Conservation (phyloP, 371 early-diverging fungal species). For the Apophysomyces variabilis region DNA sequence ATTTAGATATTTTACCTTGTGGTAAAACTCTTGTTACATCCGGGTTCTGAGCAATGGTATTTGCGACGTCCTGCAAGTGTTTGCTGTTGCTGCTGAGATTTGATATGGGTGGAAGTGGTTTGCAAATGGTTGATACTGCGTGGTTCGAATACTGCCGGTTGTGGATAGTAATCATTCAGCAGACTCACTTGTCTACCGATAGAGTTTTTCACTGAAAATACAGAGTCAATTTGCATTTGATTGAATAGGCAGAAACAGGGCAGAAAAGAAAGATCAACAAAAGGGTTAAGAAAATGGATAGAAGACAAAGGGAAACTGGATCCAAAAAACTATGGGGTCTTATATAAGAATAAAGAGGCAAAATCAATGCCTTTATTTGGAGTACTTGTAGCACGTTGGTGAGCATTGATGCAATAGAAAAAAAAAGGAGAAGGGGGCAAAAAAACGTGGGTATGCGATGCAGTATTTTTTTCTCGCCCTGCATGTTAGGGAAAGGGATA, state of each 20-base stretch:
- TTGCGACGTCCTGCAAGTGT: constrained; percentile 35
- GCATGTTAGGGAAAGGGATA: constrained; percentile 18
- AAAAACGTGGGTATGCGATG: constrained; percentile 8
- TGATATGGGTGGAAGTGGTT: constrained; percentile 4
- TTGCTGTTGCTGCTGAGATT: background rate
- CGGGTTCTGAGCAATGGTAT: constrained; percentile 55
- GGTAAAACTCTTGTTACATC: constrained; percentile 63
- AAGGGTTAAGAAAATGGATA: constrained; percentile 2
- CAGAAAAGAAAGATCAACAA: background rate
- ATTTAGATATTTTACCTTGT: constrained; percentile 44
- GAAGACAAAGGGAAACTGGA: constrained; percentile 1
- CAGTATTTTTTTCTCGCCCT: constrained; percentile 14
- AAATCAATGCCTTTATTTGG: constrained; percentile 4
- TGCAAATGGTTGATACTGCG: background rate
- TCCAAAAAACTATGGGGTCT: background rate
- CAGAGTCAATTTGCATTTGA: constrained; percentile 8
- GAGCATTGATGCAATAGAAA: constrained; percentile 5
- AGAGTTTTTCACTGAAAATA: constrained; percentile 12
- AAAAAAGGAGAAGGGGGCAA: constrained; percentile 7
- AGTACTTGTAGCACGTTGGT: background rate
- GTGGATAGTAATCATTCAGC: constrained; percentile 10
- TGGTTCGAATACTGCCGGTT: background rate
- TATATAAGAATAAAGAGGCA: background rate
- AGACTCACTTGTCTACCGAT: constrained; percentile 13
- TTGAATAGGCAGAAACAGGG: too few species aligned